Conservation (phyloP, 768 basidiomycete species). For the Leccinellum rugosiceps region DNA sequence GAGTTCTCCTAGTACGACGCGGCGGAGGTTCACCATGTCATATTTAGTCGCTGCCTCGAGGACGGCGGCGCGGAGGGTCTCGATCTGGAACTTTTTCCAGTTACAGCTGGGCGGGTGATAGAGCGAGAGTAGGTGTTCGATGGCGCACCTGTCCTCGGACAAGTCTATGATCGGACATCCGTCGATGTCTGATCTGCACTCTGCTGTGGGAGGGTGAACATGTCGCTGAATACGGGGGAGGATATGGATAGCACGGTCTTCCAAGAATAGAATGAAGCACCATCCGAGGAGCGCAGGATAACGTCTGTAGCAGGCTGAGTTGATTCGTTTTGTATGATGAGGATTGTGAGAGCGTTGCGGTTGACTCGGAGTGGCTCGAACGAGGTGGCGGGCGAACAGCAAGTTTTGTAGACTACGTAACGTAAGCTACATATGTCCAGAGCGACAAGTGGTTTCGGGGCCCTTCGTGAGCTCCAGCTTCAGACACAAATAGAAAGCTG, state of each 20-base stretch:
- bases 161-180: conserved; percentile 8
- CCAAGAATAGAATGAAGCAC: conserved; percentile 2
- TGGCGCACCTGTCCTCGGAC: conserved; percentile 7
- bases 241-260: conserved; percentile 6
- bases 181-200: no score
- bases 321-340: conserved; percentile 7
- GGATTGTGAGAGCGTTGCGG: no score
- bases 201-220: conserved; percentile 14
- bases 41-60: conserved; percentile 14
- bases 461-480: no score
- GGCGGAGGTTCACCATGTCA: conserved; percentile 8
- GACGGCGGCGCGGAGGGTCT: neutral
- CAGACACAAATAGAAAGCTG: no score
- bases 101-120: conserved; percentile 4
- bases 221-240: conserved; percentile 13
- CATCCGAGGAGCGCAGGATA: conserved; percentile 14
- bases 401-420: no score
- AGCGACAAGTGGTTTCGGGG: no score
- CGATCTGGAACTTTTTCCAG: neutral
- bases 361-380: no score
- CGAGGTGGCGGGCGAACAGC: no score
- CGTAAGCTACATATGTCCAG: no score
- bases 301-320: conserved; percentile 8
- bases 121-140: conserved; percentile 1
- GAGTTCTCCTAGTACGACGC: conserved; percentile 2